Base-by-base conservation (phyloP, 129 eudicot species). In the Silybum marianum region DNA sequence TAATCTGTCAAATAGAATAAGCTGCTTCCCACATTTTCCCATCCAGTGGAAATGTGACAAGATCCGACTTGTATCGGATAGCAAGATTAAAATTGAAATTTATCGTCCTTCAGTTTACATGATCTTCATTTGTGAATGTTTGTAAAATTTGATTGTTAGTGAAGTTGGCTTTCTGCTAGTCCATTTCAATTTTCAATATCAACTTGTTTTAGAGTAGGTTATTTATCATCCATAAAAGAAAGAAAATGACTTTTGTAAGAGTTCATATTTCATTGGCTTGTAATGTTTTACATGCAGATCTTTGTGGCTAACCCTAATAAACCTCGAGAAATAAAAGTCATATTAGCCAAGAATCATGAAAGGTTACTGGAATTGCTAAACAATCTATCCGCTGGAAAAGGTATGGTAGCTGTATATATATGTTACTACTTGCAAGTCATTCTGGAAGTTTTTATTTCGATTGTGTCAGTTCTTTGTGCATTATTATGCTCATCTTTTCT, bases 251-350 rank as follows among this genome's bases (percentile, higher is more conserved):
- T n/a, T 44, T 48, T 36, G 10, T 36, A 75, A 24, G 78, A 16
- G 14, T 76, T 76, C 24, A 65, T 46, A 76, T 85, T 84, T 63
- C 7, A 34, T 71, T 19, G 38, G 40, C 74, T 81, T 85, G 67
- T 70, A 19, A 63, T 32, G 7, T 77, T 46, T 21, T 72, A 25
- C 70, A 19, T 84, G 89, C 87, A 95, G 98, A 91, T 95, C 65
- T 95, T 95, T 85, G 99, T 95, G 80, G 99, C 99, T 46, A 95
- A 95, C 87, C 99, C 99, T 38, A 89, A 93, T 82, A 95, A 95
- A 83, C 93, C 99, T 69, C 89, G 94, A 88, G 99, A 95, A 40
- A 89, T 95, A 46, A 95, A 91, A 88, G 88, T 95, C 3, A 95
- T 95, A 36, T 82, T 95, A 88, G 95, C 97, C 3, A 95, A 87